These are phyloP conservation scores for Olyra latifolia DNA, from an alignment of 176 grass and related monocot genomes.

Conservation along the genomic window DNA sequence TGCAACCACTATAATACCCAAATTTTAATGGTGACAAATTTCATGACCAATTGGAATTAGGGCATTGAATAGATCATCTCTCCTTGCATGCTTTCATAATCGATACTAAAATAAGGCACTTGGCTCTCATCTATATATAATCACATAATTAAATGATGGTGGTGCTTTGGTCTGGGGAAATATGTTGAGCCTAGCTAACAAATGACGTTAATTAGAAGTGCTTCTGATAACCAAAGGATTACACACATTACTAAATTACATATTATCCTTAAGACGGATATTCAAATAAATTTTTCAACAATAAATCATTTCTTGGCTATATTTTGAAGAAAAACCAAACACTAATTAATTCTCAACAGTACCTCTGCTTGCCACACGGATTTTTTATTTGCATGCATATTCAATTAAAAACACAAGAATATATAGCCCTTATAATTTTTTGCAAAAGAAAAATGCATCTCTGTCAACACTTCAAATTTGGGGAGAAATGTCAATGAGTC, in stretches of 20 bases:
- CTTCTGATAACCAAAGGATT: neutral
- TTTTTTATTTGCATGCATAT: no score
- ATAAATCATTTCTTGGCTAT: no score
- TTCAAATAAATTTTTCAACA: no score
- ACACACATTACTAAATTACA: neutral
- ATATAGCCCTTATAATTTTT: no score
- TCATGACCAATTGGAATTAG: neutral
- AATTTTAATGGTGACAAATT: constrained; percentile 3
- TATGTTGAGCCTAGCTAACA: neutral
- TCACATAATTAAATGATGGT: neutral
- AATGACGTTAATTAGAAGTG: neutral
- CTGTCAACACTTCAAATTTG: no score
- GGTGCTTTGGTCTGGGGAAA: neutral
- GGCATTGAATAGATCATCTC: neutral
- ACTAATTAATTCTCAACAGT: no score
- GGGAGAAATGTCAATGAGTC: no score
- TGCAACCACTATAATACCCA: neutral
- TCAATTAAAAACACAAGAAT: no score
- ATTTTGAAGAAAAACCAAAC: no score
- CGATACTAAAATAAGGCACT: neutral
- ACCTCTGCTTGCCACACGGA: no score
- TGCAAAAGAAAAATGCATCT: no score
- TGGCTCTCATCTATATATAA: neutral
- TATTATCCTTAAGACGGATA: no score
- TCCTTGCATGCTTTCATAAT: neutral